Conservation (phyloP, 1,139 yeast genomes). For the Taiozyma sp. region DNA sequence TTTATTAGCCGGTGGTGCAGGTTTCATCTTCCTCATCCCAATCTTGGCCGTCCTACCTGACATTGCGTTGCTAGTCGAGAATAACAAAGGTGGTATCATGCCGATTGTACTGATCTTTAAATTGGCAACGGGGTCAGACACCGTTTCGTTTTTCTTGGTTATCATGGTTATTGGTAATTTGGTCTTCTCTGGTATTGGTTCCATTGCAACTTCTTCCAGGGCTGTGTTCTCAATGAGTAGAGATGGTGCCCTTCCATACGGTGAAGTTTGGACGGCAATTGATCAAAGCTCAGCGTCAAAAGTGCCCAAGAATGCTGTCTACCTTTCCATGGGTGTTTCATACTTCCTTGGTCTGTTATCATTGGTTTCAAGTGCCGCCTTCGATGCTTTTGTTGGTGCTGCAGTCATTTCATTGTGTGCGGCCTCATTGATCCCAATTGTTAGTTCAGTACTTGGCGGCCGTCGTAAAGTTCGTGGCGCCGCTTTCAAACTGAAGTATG, state of each 20-base stretch:
- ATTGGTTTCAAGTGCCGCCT: conserved; percentile 66
- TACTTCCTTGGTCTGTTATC: conserved; percentile 58
- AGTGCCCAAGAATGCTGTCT: conserved; percentile 69
- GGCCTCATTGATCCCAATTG: conserved; percentile 73
- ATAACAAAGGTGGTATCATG: conserved; percentile 60
- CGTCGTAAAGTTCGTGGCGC: conserved; percentile 64
- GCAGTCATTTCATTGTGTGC: conserved; percentile 72
- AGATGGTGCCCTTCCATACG: conserved; percentile 80
- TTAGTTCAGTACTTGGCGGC: conserved; percentile 54
- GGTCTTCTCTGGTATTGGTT: conserved; percentile 71
- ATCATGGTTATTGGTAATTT: conserved; percentile 66
- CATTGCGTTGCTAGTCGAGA: conserved; percentile 45
- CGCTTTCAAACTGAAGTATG: conserved; percentile 56
- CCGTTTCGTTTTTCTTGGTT: conserved; percentile 63
- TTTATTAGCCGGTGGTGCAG: conserved; percentile 56
- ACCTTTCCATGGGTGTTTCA: conserved; percentile 63
- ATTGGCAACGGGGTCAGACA: conserved; percentile 59
- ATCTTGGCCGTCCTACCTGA: conserved; percentile 69
- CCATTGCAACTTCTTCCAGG: conserved; percentile 82
- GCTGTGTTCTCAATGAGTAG: conserved; percentile 84
- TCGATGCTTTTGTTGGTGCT: conserved; percentile 84
- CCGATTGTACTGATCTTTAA: conserved; percentile 57
- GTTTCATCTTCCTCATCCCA: conserved; percentile 67
- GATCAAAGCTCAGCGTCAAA: conserved; percentile 48
- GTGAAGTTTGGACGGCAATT: conserved; percentile 59